phyloP scores from a whole-genome alignment of 1,284 basidiomycete genomes.

The Xanthoconium separans region DNA sequence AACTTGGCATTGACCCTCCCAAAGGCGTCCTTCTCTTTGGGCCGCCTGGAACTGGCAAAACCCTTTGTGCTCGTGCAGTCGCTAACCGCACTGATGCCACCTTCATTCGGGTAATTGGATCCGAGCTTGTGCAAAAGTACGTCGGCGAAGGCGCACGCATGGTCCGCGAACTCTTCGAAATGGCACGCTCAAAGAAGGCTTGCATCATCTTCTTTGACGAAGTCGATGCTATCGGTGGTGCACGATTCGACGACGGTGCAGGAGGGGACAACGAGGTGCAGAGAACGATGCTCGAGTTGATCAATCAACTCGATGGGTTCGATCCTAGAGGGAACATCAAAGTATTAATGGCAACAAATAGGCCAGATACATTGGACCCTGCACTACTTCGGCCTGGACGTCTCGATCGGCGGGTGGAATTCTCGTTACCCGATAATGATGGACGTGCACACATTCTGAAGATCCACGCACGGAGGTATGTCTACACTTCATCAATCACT shows the following conservation, averaged over 20 bases:
- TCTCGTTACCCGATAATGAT: slow-evolving; percentile 93
- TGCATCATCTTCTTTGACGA: slow-evolving; percentile 99
- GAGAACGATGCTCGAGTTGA: slow-evolving; percentile 99
- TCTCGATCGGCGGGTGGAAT: slow-evolving; percentile 95
- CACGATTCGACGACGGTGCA: slow-evolving; percentile 98
- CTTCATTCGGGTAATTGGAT: slow-evolving; percentile 99
- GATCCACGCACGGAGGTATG: slow-evolving; percentile 89
- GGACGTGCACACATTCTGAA: slow-evolving; percentile 96
- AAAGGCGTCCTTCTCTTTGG: slow-evolving; percentile 97
- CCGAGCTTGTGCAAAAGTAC: slow-evolving; percentile 99
- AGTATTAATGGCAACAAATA: slow-evolving; percentile 99
- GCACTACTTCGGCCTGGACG: slow-evolving; percentile 95
- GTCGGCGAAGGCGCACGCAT: slow-evolving; percentile 99
- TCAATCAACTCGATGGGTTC: slow-evolving; percentile 99
- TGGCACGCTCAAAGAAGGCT: slow-evolving; percentile 98
- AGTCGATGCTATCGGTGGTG: slow-evolving; percentile 96
- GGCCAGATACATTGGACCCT: slow-evolving; percentile 98
- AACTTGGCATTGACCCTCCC: slow-evolving; percentile 98
- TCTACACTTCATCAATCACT: slow-evolving; percentile 1
- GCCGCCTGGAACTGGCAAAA: slow-evolving; percentile 98
- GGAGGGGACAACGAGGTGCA: slow-evolving; percentile 99
- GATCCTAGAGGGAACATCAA: slow-evolving; percentile 99
- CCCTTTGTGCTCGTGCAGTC: slow-evolving; percentile 96
- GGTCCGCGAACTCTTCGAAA: slow-evolving; percentile 99
- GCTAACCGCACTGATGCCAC: slow-evolving; percentile 99